phyloP scores from a whole-genome alignment of 2,329 filamentous ascomycete genomes.

The Zelopaecilomyces penicillatus region DNA sequence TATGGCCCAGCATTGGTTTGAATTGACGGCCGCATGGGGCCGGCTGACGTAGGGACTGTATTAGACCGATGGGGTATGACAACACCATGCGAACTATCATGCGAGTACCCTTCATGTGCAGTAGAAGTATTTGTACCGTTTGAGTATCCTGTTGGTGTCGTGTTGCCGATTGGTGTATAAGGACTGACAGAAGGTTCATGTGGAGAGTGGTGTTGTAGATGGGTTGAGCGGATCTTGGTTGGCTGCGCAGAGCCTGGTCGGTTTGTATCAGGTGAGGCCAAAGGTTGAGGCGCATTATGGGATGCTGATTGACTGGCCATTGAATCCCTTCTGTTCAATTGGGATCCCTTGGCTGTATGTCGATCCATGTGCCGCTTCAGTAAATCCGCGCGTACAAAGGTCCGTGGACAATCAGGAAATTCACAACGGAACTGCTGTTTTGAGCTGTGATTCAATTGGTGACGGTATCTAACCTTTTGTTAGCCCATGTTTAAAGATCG shows the following conservation, averaged over 20 bases:
- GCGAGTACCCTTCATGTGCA: constrained; percentile 3
- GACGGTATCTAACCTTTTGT: constrained; percentile 53
- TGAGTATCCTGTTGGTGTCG: constrained; percentile 28
- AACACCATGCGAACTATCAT: constrained; percentile 1
- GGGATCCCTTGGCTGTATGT: constrained; percentile 70
- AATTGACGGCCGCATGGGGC: constrained; percentile 36
- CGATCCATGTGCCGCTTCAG: constrained; percentile 78
- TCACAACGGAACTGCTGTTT: constrained; percentile 94
- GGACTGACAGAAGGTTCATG: constrained; percentile 36
- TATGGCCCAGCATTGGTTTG: constrained; percentile 42
- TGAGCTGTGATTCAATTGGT: constrained; percentile 91
- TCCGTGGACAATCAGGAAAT: constrained; percentile 80
- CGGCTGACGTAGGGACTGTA: constrained; percentile 11
- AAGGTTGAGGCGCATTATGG: constrained; percentile 11
- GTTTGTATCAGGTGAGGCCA: constrained; percentile 40
- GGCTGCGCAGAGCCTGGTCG: not conserved
- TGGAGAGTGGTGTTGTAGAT: constrained; percentile 38
- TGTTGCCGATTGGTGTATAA: constrained; percentile 38
- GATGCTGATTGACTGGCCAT: constrained; percentile 27
- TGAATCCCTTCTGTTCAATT: constrained; percentile 64
- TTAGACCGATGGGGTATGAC: constrained; percentile 23
- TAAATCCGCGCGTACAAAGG: constrained; percentile 89
- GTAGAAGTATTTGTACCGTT: constrained; percentile 9
- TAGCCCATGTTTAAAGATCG: constrained; percentile 1
- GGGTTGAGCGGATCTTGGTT: constrained; percentile 28